Evolutionary conservation across 768 basidiomycete species (phyloP), one percentile per base, ranked within the genome.

Genomic region (Trametes coccinea): DNA sequence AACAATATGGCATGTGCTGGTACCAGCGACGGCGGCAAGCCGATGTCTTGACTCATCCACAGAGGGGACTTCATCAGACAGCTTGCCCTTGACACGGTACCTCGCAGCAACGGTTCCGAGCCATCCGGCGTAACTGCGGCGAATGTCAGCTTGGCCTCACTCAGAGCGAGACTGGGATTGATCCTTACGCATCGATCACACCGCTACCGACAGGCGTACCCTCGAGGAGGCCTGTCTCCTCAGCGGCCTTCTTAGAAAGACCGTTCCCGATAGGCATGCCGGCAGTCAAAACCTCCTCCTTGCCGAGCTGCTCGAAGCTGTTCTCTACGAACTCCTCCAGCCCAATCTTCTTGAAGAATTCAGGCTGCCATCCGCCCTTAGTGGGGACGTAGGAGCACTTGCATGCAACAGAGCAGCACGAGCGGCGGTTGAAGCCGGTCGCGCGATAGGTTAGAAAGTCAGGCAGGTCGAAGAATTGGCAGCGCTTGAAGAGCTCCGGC

Each of bases 371-470:
- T 9, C 96, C 97, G 29, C 77, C 76, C 70, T 80, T 82, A 22
- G 80, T 81, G 0, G 96, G 94, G 33, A 97, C 86, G 74, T 87
- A 98, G 7, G 92, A 92, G 75, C 92, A 98, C 76, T 98, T 98
- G 82, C 96, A 99, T 0, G 93, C 93, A 49, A 98, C 78, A 1
- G 95, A 98, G 75, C 97, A 98, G 72, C 84, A 87, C 1, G 95
- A 97, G 34, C 96, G 87, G 3, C 78, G 78, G 67, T 86, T 84
- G 58, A 76, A 74, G 9, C 78, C 78, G 0, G 97, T 99, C 8
- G 93, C 92, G 51, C 86, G 89, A 79, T 95, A 98, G 0, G 97
- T 98, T 53, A 99, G 82, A 78, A 87, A 95, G 76, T 97, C 95
- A n/a, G 95, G 95, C 16, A 97, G 84, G 70, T 96, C 95, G 73